These are phyloP conservation scores for Epichloe typhina DNA, from an alignment of 2,329 filamentous ascomycete genomes.

Conservation along the genomic window DNA sequence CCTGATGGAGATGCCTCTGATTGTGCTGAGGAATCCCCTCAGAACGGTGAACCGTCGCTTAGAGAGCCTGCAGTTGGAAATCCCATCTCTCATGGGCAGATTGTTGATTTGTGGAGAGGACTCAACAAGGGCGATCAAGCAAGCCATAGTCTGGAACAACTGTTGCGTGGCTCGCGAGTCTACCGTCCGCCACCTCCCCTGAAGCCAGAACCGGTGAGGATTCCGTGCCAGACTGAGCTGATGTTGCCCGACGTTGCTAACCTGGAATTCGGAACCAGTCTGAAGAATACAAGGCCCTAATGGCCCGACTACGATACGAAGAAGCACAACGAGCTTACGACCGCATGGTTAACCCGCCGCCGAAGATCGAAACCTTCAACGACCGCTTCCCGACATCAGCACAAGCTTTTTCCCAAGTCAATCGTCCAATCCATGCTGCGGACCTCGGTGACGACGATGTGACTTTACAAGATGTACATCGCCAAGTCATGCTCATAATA, in stretches of 20 bases:
- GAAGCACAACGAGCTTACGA: conserved; percentile 75
- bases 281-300: conserved; percentile 72
- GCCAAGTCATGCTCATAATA: conserved; percentile 72
- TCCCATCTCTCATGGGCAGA: conserved; percentile 58
- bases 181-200: conserved; percentile 71
- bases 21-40: conserved; percentile 9
- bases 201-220: conserved; percentile 61
- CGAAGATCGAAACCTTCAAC: conserved; percentile 42
- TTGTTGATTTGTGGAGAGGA: conserved; percentile 47
- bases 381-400: conserved; percentile 44
- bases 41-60: conserved; percentile 34
- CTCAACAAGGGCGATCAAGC: conserved; percentile 19
- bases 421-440: conserved; percentile 30
- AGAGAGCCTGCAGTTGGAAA: conserved; percentile 40
- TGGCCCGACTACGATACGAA: conserved; percentile 70
- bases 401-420: conserved; percentile 41
- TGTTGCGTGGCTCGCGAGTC: conserved; percentile 59
- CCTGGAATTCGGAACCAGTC: conserved; percentile 34
- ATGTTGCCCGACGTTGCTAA: conserved; percentile 5
- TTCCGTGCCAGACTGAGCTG: not conserved
- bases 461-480: conserved; percentile 59
- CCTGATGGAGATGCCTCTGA: conserved; percentile 2
- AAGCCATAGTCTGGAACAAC: conserved; percentile 47
- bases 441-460: conserved; percentile 49
- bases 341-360: conserved; percentile 56